These are phyloP conservation scores for Eucalyptus dawsonii DNA, from an alignment of 345 rosid genomes.

Conservation along the genomic window DNA sequence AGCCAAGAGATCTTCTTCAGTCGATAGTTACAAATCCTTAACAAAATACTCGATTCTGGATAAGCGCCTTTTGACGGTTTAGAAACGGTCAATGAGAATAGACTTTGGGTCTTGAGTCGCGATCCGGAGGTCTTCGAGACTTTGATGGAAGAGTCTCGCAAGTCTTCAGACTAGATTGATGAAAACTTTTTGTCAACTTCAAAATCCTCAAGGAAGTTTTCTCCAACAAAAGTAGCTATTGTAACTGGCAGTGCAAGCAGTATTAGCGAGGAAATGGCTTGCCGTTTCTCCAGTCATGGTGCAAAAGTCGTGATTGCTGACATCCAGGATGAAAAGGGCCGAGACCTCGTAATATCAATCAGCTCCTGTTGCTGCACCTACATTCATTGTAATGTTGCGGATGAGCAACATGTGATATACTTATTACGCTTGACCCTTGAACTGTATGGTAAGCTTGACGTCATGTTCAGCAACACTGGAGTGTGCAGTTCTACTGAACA, in stretches of 20 bases:
- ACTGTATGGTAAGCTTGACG: constrained; percentile 1
- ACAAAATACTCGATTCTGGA: too few relatives aligned
- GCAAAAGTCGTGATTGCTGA: constrained; percentile 3
- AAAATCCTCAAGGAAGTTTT: too few relatives aligned
- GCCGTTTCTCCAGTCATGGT: neutral
- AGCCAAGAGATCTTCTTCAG: too few relatives aligned
- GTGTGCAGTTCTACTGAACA: neutral
- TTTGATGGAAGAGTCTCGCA: too few relatives aligned
- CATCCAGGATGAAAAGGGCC: neutral
- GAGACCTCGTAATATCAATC: neutral
- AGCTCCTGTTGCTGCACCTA: neutral
- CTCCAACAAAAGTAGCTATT: neutral
- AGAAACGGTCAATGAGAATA: too few relatives aligned
- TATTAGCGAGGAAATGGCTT: neutral
- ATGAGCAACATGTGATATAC: constrained; percentile 2
- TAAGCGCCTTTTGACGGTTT: too few relatives aligned
- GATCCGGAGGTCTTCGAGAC: too few relatives aligned
- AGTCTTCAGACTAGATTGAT: too few relatives aligned
- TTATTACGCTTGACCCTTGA: neutral
- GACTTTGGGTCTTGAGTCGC: too few relatives aligned
- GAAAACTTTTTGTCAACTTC: too few relatives aligned
- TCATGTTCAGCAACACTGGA: constrained; percentile 37
- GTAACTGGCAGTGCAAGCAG: constrained; percentile 6
- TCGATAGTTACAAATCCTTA: too few relatives aligned
- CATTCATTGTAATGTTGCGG: constrained; percentile 9